Evolutionary conservation across 352 stramenopile genomes (phyloP).

Genomic region (Discostella stelligera): DNA sequence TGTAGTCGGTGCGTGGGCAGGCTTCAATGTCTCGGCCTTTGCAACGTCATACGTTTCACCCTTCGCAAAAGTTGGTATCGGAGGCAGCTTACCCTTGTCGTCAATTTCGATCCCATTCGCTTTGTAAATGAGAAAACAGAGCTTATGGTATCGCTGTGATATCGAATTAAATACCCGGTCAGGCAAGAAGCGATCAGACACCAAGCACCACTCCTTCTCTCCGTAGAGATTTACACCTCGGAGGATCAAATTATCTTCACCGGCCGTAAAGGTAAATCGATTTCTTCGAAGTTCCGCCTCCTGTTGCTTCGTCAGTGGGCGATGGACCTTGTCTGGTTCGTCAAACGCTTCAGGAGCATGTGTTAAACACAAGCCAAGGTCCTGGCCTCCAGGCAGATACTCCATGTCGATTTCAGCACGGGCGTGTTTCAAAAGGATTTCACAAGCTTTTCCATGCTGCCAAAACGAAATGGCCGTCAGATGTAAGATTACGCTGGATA

Average conservation of each 20-base stretch:
- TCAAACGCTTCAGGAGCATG: conserved; percentile 67
- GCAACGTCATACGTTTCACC: conserved; percentile 55
- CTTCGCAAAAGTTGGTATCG: conserved; percentile 53
- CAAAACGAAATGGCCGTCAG: neutral
- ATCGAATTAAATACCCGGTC: conserved; percentile 74
- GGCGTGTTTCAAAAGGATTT: conserved; percentile 65
- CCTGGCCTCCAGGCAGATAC: conserved; percentile 53
- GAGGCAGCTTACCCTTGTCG: conserved; percentile 60
- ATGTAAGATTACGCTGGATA: neutral
- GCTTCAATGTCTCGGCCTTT: conserved; percentile 49
- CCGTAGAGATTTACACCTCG: conserved; percentile 80
- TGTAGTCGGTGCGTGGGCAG: conserved; percentile 63
- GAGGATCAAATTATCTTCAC: conserved; percentile 76
- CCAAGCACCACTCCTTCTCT: conserved; percentile 81
- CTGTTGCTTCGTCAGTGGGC: conserved; percentile 54
- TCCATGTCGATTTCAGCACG: conserved; percentile 52
- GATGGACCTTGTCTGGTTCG: conserved; percentile 35
- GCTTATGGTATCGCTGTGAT: conserved; percentile 75
- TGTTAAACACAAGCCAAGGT: conserved; percentile 61
- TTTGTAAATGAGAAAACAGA: conserved; percentile 80
- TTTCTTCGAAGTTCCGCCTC: conserved; percentile 58
- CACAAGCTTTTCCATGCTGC: conserved; percentile 65
- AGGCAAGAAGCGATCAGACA: conserved; percentile 80
- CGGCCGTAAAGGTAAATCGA: conserved; percentile 70
- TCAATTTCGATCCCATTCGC: conserved; percentile 73